Conservation (phyloP, 495 filamentous ascomycete genomes). For the Tuber aestivum region DNA sequence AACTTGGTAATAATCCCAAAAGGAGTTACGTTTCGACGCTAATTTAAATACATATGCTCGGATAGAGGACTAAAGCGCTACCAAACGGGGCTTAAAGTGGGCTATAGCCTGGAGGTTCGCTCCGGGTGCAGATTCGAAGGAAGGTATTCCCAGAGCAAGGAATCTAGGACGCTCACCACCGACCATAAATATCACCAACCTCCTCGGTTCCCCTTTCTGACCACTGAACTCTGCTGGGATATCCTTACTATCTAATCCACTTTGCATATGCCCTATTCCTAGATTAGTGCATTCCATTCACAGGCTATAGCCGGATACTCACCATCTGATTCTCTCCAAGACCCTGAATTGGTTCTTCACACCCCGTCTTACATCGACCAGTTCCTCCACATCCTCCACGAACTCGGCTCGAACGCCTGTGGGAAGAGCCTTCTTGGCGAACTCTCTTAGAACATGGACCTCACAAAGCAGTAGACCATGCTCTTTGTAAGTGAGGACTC, state of each 20-base stretch:
- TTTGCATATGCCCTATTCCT: slow-evolving; percentile 62
- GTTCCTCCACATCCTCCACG: slow-evolving; percentile 72
- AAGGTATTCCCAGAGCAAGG: neutral
- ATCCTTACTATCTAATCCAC: slow-evolving; percentile 50
- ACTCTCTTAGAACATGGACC: slow-evolving; percentile 66
- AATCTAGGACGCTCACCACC: neutral
- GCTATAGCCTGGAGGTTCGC: neutral
- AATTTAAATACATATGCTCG: neutral
- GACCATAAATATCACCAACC: neutral
- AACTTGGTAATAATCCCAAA: neutral
- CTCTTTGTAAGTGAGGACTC: slow-evolving; percentile 76
- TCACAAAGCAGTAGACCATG: slow-evolving; percentile 86
- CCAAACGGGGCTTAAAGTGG: neutral
- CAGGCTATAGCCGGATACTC: slow-evolving; percentile 6
- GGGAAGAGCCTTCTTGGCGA: slow-evolving; percentile 60
- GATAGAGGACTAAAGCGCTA: neutral
- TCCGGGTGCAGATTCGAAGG: neutral
- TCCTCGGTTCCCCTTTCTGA: neutral
- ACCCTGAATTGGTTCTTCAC: slow-evolving; percentile 67
- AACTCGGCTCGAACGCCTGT: slow-evolving; percentile 71
- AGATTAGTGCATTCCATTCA: slow-evolving; percentile 1
- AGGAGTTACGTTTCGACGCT: neutral
- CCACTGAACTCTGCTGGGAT: neutral
- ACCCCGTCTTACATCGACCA: slow-evolving; percentile 68
- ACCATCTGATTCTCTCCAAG: slow-evolving; percentile 74